Percentiles rank a stretch among this genome's conserved stretches.
Conservation (phyloP, 352 stramenopile species). For the Globisporangium cylindrosporum region DNA sequence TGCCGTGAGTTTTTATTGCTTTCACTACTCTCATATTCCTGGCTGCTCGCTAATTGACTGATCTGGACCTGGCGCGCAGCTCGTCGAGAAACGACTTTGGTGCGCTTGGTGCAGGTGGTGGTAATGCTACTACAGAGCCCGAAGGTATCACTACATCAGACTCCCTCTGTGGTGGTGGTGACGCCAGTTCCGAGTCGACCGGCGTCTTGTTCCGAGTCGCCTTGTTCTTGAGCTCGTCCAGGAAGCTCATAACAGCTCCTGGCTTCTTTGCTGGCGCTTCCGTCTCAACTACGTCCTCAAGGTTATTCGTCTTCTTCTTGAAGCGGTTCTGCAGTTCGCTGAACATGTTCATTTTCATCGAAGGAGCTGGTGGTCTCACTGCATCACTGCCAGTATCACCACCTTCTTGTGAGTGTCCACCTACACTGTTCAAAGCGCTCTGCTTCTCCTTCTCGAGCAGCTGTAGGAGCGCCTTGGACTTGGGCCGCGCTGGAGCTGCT, state of each 20-base stretch:
- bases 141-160: background rate
- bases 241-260: slow-evolving; percentile 25
- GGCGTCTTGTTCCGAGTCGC: slow-evolving; percentile 9
- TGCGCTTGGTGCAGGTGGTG: background rate
- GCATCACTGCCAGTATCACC: background rate
- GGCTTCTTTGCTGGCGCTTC: background rate
- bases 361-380: slow-evolving; percentile 1
- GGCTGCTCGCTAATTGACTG: background rate
- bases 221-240: slow-evolving; percentile 49
- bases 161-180: background rate
- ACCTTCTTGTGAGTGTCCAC: background rate
- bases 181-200: no score
- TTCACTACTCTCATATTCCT: background rate
- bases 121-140: background rate
- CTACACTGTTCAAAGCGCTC: slow-evolving; percentile 12
- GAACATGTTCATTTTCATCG: slow-evolving; percentile 31
- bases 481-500: slow-evolving; percentile 25
- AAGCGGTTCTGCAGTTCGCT: slow-evolving; percentile 38
- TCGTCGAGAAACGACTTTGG: slow-evolving; percentile 19
- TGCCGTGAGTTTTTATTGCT: background rate
- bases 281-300: background rate
- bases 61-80: slow-evolving; percentile 9
- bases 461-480: slow-evolving; percentile 50
- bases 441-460: slow-evolving; percentile 32
- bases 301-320: slow-evolving; percentile 8